Evolutionary conservation across 306 rosid species (phyloP), one percentile per base, ranked within the genome.

Genomic region (Hippophae gyantsensis): DNA sequence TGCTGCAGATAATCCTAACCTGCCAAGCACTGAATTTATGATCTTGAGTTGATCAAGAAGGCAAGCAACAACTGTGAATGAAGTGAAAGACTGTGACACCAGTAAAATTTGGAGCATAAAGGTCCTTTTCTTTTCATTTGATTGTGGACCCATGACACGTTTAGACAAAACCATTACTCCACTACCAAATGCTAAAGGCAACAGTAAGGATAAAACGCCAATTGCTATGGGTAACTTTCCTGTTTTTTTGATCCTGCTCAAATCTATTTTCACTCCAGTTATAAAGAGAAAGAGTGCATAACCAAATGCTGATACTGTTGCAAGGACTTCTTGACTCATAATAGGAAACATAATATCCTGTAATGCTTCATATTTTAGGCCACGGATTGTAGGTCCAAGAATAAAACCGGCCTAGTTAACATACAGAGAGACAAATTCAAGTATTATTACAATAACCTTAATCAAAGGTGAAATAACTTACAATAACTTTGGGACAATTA

Each of bases 1-100:
- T 11, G 86, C 58, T 0, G 86, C 54, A 4, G 86, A 81, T 18
- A 79, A 75, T 7, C 70, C 89, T 6, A 81, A 14, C 12, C 89
- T 64, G 3, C 97, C 97, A 5, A 86, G 57, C 42, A 85, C 92
- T 0, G 92, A 79, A 58, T 86, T 86, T 9, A 83, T 64, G 57
- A 89, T 79, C 50, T 79, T 81, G 2, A 85, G 79, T 18, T 85
- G 84, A 9, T 64, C 69, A 13, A 89, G 64, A 38, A 78, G 73
- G 6, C 65, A 67, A 10, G 77, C 69, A 7, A 86, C 38, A 5
- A 76, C 90, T 0, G 85, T 81, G 55, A 76, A 83, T 6, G 90
- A 58, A 4, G 82, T 60, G 4, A 71, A 1, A 1, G 80, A 67
- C 40, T 74, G 73, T 7, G 68, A 11, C 1, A 71, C 59, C 1